Percentiles rank a stretch among this genome's conserved stretches.
phyloP scores from a whole-genome alignment of 306 rosid species.

The Phaseolus lunatus region DNA sequence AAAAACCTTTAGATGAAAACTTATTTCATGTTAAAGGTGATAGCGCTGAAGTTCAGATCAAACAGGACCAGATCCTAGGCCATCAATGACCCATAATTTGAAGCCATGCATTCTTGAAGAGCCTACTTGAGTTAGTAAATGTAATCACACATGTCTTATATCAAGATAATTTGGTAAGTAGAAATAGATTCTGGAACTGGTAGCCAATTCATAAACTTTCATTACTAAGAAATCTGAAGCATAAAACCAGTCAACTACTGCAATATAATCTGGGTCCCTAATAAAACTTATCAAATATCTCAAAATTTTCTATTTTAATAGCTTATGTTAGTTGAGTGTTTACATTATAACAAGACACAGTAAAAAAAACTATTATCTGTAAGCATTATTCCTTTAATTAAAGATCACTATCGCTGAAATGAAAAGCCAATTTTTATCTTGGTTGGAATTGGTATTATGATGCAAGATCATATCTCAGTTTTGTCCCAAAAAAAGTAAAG shows the following conservation, averaged over 20 bases:
- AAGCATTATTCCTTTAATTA: too few relatives aligned
- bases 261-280: not conserved
- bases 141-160: not conserved
- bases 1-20: not conserved
- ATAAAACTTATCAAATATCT: conserved; percentile 11
- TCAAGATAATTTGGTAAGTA: not conserved
- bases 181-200: conserved; percentile 14
- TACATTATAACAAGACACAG: not conserved
- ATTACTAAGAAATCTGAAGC: not conserved
- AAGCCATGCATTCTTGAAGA: not conserved
- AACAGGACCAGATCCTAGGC: conserved; percentile 3
- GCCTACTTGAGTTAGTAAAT: conserved; percentile 9
- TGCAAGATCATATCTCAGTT: too few relatives aligned
- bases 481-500: not conserved
- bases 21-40: not conserved
- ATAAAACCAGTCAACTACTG: not conserved
- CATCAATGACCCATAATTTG: conserved; percentile 3
- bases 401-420: too few relatives aligned
- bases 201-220: not conserved
- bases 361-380: not conserved
- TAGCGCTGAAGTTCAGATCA: conserved; percentile 6
- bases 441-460: not conserved
- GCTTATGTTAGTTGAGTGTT: not conserved
- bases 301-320: not conserved
- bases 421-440: too few relatives aligned